Base-by-base conservation (phyloP, 2,329 filamentous ascomycete genomes). In the Penicillium sp. region DNA sequence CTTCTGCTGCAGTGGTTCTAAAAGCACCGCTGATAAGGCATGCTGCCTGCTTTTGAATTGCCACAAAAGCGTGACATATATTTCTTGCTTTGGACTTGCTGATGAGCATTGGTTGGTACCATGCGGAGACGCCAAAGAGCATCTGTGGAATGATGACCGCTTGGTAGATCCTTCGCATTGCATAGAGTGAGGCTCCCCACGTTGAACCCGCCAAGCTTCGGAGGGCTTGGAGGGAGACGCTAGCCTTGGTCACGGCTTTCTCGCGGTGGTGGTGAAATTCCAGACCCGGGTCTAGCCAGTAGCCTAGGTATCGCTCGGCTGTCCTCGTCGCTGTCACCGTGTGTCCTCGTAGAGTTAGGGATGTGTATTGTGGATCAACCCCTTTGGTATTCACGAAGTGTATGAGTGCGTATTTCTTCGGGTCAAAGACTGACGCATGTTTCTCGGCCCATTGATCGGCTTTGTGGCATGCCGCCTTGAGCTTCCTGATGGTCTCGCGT, bases 101-200 rank as follows among this genome's bases (percentile, higher is more conserved):
- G 26, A 58, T 43, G 6, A 52, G 29, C 31, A 47, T 54, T 21
- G 44, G 52, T 47, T 29, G 19, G 35, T 56, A 61, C 69, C 56
- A 74, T 43, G 65, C 63, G 21, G 63, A 68, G 54, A 64, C 67
- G 5, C 64, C 60, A 49, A 68, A 74, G 29, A 73, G 63, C 29
- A 75, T 62, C 57, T 72, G 62, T 5, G 63, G 68, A 24, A 73
- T 58, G 19, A 67, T 55, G 9, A 70, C 65, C 43, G 59, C 69
- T 60, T 66, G 43, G 51, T 71, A 73, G 37, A 72, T 63, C 50
- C 49, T 53, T 13, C 63, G 55, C 35, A 71, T 61, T 2, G 49
- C 49, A 7, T 22, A 51, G 2, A 35, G 56, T 6, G 29, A 57
- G 46, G 44, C 33, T 29, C 48, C 54, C 58, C 55, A 60, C 1